Evolutionary conservation across 2,329 filamentous ascomycete species (phyloP).

Genomic region (Talaromyces piceae): DNA sequence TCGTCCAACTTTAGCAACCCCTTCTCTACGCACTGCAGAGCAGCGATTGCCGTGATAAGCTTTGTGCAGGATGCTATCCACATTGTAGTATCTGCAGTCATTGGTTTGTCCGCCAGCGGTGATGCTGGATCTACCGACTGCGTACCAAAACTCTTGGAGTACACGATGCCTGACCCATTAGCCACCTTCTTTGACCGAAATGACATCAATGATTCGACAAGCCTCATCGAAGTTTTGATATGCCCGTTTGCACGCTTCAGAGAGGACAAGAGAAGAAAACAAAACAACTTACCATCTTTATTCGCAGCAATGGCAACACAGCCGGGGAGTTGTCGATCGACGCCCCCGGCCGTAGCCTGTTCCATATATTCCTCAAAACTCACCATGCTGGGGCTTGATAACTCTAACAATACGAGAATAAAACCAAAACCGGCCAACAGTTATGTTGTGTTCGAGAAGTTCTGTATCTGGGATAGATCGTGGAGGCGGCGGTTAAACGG

Average conservation of each 20-base stretch:
- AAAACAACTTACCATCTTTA: conserved; percentile 7
- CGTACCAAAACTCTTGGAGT: conserved; percentile 5
- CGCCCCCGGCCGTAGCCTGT: background rate
- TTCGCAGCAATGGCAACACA: conserved; percentile 2
- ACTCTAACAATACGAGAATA: too few relatives aligned
- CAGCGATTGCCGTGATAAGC: background rate
- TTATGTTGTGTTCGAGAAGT: too few relatives aligned
- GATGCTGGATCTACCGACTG: conserved; percentile 4
- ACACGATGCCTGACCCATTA: conserved; percentile 1
- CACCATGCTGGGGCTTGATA: conserved; percentile 17
- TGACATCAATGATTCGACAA: too few relatives aligned
- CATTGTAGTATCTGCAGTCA: conserved; percentile 4
- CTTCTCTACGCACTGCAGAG: conserved; percentile 1
- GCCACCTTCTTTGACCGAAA: background rate
- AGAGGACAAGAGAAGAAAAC: background rate
- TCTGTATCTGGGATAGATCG: too few relatives aligned
- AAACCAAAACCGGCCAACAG: too few relatives aligned
- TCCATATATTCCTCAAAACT: conserved; percentile 4
- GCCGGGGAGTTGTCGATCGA: conserved; percentile 1
- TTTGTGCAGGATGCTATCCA: conserved; percentile 2
- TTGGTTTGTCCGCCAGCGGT: background rate
- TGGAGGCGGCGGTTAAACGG: too few relatives aligned
- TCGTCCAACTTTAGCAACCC: conserved; percentile 3
- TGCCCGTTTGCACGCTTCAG: background rate
- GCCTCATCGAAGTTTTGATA: background rate